Evolutionary conservation across 75 land plant species (phyloP).

Genomic region (Selaginella moellendorffii): DNA sequence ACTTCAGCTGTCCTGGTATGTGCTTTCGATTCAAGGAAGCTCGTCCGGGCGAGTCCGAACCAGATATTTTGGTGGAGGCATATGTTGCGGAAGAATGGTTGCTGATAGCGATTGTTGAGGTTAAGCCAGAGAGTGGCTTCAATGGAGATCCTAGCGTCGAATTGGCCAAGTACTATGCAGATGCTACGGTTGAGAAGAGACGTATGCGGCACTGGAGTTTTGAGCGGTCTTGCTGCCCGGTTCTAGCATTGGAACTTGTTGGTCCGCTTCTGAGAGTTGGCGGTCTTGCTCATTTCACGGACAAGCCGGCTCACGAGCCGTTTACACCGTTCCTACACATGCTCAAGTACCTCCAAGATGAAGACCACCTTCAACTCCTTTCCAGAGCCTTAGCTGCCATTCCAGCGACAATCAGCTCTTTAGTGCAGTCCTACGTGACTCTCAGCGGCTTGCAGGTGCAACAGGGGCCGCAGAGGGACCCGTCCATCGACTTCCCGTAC

Average conservation of each 20-base stretch:
- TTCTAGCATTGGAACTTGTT: not conserved
- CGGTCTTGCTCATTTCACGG: not conserved
- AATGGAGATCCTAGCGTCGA: not conserved
- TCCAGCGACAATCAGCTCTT: constrained; percentile 1
- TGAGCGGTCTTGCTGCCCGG: not conserved
- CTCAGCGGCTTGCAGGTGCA: constrained; percentile 2
- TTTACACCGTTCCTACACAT: not conserved
- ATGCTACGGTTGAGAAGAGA: not conserved
- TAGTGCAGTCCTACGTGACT: not conserved
- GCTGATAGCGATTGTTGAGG: not conserved
- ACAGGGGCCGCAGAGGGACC: not conserved
- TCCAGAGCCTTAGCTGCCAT: constrained; percentile 1
- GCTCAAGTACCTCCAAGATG: not conserved
- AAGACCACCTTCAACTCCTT: not conserved
- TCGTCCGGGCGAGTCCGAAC: not conserved
- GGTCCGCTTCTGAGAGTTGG: not conserved
- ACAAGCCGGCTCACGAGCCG: constrained; percentile 1
- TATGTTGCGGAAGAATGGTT: not conserved
- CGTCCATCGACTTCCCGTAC: not conserved
- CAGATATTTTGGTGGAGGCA: not conserved
- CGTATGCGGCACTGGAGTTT: not conserved
- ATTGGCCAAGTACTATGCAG: constrained; percentile 1
- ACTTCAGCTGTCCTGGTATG: not conserved
- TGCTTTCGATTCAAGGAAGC: not conserved
- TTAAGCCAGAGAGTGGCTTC: not conserved